phyloP scores from a whole-genome alignment of 768 basidiomycete genomes.

The Boletus fagicola region DNA sequence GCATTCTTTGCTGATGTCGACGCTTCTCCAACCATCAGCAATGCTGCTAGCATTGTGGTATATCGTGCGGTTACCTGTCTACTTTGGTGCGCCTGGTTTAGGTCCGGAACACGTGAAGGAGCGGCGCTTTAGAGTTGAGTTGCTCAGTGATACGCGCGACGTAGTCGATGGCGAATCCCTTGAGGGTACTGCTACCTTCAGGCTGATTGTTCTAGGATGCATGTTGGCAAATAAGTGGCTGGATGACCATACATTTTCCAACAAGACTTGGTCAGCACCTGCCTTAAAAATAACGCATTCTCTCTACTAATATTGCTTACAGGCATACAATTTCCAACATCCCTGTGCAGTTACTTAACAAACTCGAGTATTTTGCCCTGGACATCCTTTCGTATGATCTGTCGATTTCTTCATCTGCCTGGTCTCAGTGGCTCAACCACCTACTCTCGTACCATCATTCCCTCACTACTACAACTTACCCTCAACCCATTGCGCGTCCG shows the following conservation, averaged over 20 bases:
- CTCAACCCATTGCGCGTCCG: conserved; percentile 78
- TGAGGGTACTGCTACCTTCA: conserved; percentile 66
- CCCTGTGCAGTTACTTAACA: conserved; percentile 67
- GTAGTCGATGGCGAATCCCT: conserved; percentile 44
- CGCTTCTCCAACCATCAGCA: conserved; percentile 78
- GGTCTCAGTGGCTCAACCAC: conserved; percentile 71
- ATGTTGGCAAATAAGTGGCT: conserved; percentile 90
- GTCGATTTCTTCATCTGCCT: conserved; percentile 59
- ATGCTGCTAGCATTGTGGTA: conserved; percentile 81
- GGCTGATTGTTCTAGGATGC: conserved; percentile 73
- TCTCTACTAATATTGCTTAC: conserved; percentile 8
- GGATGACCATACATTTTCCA: conserved; percentile 86
- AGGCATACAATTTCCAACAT: conserved; percentile 83
- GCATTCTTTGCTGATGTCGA: conserved; percentile 74
- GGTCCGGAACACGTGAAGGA: conserved; percentile 57
- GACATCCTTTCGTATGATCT: conserved; percentile 71
- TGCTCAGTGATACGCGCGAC: conserved; percentile 51
- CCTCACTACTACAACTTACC: conserved; percentile 54
- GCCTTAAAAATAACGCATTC: neutral
- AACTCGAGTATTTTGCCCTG: conserved; percentile 65
- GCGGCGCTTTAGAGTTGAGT: conserved; percentile 57
- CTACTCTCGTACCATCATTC: conserved; percentile 64
- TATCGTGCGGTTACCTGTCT: conserved; percentile 72
- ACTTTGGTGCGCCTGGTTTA: conserved; percentile 52
- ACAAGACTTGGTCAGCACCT: conserved; percentile 74